Conservation (phyloP, 306 rosid genomes). For the Urtica urens region DNA sequence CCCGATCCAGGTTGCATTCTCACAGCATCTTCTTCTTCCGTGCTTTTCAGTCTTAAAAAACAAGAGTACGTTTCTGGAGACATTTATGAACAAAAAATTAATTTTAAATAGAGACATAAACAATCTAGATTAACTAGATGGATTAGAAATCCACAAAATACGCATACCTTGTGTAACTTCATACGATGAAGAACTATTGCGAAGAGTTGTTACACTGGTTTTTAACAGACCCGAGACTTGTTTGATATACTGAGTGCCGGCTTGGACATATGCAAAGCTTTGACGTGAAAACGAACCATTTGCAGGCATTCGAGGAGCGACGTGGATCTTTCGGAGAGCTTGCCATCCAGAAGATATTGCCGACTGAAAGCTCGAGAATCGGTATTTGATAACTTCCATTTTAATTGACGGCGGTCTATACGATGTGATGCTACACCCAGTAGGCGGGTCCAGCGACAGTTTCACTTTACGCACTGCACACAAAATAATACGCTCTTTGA, state of each 20-base stretch:
- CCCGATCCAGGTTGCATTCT: slow-evolving; percentile 88
- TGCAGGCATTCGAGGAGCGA: slow-evolving; percentile 61
- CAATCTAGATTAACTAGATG: neutral
- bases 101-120: no score
- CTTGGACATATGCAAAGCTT: slow-evolving; percentile 88
- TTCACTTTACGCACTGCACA: slow-evolving; percentile 87
- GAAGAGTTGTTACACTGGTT: slow-evolving; percentile 73
- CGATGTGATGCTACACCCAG: slow-evolving; percentile 76
- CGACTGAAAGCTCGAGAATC: slow-evolving; percentile 56
- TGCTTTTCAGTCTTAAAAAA: slow-evolving; percentile 71
- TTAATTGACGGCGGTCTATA: slow-evolving; percentile 38
- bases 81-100: slow-evolving; percentile 13
- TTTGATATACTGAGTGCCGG: slow-evolving; percentile 75
- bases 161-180: slow-evolving; percentile 81
- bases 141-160: neutral
- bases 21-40: slow-evolving; percentile 69
- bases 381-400: slow-evolving; percentile 45
- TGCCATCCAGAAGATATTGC: slow-evolving; percentile 71
- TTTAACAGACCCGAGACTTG: slow-evolving; percentile 89
- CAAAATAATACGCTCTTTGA: slow-evolving; percentile 14
- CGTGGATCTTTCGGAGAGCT: slow-evolving; percentile 47
- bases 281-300: slow-evolving; percentile 68
- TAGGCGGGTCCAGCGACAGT: slow-evolving; percentile 66
- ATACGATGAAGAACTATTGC: slow-evolving; percentile 72
- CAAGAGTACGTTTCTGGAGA: slow-evolving; percentile 71